phyloP scores from a whole-genome alignment of 768 basidiomycete genomes.

The Lactifluus subvellereus region DNA sequence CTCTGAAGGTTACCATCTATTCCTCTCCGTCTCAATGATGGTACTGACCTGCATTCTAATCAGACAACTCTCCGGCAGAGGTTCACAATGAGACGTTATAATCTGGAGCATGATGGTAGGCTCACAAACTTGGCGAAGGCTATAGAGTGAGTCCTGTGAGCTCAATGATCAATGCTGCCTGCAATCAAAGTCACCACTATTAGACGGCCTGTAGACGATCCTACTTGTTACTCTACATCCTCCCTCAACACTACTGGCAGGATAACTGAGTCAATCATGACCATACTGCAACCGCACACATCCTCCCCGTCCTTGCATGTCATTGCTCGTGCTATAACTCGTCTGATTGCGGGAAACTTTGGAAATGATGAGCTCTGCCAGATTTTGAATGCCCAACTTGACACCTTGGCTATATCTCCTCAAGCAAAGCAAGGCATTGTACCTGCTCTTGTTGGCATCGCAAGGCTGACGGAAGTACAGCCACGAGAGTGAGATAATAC shows the following conservation, averaged over 20 bases:
- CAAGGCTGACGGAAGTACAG: background rate
- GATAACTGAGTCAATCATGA: background rate
- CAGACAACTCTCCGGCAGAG: background rate
- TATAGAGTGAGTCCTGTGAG: background rate
- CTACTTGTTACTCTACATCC: background rate
- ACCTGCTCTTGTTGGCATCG: background rate
- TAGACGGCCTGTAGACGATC: background rate
- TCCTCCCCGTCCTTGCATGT: background rate
- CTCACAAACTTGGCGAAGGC: background rate
- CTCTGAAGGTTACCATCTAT: background rate
- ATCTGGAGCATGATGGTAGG: background rate
- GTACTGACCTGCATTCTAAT: too few relatives aligned
- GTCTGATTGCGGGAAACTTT: background rate
- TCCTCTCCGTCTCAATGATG: too few relatives aligned
- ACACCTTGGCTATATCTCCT: conserved; percentile 5
- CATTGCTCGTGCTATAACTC: background rate
- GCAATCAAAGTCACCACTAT: background rate
- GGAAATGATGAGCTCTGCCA: background rate
- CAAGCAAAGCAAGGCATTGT: conserved; percentile 2
- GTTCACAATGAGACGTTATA: conserved; percentile 1
- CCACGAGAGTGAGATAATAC: background rate
- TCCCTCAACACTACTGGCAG: background rate
- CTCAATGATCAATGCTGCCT: too few relatives aligned
- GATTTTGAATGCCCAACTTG: conserved; percentile 1
- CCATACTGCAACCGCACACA: conserved; percentile 5